A percentile compares a stretch with the other conserved stretches of the same genome.
phyloP scores from a whole-genome alignment of 1,284 basidiomycete genomes.

The Pseudozyma hubeiensis region DNA sequence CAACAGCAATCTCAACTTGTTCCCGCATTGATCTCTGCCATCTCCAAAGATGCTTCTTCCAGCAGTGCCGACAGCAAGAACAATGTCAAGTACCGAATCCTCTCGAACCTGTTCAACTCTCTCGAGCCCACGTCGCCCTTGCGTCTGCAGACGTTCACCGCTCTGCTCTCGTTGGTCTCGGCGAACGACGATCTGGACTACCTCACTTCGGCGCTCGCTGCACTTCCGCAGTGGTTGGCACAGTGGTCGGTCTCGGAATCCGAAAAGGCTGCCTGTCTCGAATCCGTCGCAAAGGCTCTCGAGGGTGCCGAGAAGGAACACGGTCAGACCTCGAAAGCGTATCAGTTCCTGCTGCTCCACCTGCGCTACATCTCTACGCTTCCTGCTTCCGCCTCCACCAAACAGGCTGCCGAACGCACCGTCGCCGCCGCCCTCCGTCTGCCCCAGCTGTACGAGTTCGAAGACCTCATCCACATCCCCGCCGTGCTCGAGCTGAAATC shows the following conservation, averaged over 20 bases:
- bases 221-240: conserved; percentile 63
- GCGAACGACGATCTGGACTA: conserved; percentile 65
- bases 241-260: conserved; percentile 57
- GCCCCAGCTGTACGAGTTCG: conserved; percentile 65
- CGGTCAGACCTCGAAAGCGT: conserved; percentile 52
- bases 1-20: conserved; percentile 26
- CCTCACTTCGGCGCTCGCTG: conserved; percentile 51
- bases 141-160: conserved; percentile 56
- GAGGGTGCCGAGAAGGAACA: conserved; percentile 54
- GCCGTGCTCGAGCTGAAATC: conserved; percentile 53
- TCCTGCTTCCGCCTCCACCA: conserved; percentile 10
- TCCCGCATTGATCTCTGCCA: conserved; percentile 33
- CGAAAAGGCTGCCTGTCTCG: conserved; percentile 55
- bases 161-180: conserved; percentile 57
- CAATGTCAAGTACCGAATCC: conserved; percentile 54
- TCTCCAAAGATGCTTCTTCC: conserved; percentile 21
- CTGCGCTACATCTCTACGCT: conserved; percentile 59
- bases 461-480: conserved; percentile 56
- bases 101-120: conserved; percentile 67
- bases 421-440: conserved; percentile 61
- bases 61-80: conserved; percentile 33
- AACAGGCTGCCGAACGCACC: conserved; percentile 52
- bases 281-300: conserved; percentile 54
- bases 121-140: conserved; percentile 51
- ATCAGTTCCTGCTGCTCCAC: conserved; percentile 61